Base-by-base conservation (phyloP, 1,139 yeast genomes). In the Chernovozyma aurita region DNA sequence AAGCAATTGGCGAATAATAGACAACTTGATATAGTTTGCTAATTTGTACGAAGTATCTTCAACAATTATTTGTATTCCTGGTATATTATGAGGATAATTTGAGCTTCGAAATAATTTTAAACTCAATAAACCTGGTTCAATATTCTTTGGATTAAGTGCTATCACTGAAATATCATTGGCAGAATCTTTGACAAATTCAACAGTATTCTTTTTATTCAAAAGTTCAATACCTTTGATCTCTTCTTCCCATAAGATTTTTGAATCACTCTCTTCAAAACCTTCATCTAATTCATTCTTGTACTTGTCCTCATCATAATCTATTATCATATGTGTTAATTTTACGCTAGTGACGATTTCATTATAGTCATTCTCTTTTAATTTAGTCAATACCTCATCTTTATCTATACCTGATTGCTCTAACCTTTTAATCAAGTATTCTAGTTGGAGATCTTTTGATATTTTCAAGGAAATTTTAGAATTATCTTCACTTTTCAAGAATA, bases 1-100 rank as follows among this genome's bases (percentile, higher is more conserved):
- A 9, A 73, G 51, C 24, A 80, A 53, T 28, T 71, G 72, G 18
- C 73, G 63, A 2, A 84, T 53, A 2, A 84, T 70, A 9, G 88
- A 80, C 15, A 83, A 54, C 43, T 85, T 82, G 40, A 87, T 78
- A 52, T 87, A 90, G 47, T 76, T 82, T 7, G 96, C 94, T 26
- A 85, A 57, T 34, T 70, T 71, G 45, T 65, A 66, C 2, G 69
- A 59, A 2, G 59, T 43, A 39, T 72, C 66, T 14, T 59, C 66
- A 0, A 80, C 77, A 1, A 78, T 55, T 1, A 84, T 51, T 29
- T 78, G 76, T 9, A 84, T 57, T 1, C 92, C 92, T 0, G 85
- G 83, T 25, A 82, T 48, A 21, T 70, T 70, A 32, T 58, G 52
- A 0, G 94, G 94, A 50, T 84, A 84, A 15, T 57, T 44, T 1